Evolutionary conservation across 805 yeast species (phyloP), one percentile per base, ranked within the genome.

Genomic region (Myxozyma vanderwaltii): DNA sequence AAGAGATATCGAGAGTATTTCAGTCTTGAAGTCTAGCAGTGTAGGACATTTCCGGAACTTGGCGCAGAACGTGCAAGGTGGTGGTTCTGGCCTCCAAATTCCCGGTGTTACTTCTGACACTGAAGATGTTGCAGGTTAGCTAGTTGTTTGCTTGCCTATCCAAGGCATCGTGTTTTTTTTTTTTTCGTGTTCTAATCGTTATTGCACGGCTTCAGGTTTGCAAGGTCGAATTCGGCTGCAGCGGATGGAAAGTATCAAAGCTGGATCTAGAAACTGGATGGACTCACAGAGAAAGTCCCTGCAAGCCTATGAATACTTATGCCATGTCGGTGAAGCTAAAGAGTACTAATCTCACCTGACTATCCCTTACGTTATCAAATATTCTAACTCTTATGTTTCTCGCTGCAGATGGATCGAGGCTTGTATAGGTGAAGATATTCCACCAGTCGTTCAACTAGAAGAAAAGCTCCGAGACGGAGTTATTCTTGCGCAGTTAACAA

Each of bases 391-490:
- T n/a, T n/a, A n/a, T n/a, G n/a, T 24, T 8, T 10, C 26, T 41
- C 46, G 46, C 29, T n/a, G 13, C 33, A 70, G 72, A 58, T 89
- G 96, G 96, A 80, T 89, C 39, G 89, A 86, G 72, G 71, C 74
- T 12, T 80, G 88, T 13, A 77, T 87, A 15, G 79, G 76, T 2
- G 88, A 85, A 64, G 72, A 73, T 23, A 77, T 89, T 12, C 82
- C 86, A 0, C 73, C 83, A 0, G 84, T 84, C 1, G 76, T 80
- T 3, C 82, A 85, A 44, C 74, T 89, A 61, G 83, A 88, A 38
- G 83, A 86, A 47, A 81, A 84, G 40, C 74, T 94, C 29, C 79
- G 91, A 63, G 87, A 92, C 74, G 99, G 99, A 64, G 91, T 91
- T 1, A 78, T 84, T 45, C 75, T 94, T 36, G 97, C 97, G 1